Conservation (phyloP, 352 stramenopile species). For the Pythium aristosporum region DNA sequence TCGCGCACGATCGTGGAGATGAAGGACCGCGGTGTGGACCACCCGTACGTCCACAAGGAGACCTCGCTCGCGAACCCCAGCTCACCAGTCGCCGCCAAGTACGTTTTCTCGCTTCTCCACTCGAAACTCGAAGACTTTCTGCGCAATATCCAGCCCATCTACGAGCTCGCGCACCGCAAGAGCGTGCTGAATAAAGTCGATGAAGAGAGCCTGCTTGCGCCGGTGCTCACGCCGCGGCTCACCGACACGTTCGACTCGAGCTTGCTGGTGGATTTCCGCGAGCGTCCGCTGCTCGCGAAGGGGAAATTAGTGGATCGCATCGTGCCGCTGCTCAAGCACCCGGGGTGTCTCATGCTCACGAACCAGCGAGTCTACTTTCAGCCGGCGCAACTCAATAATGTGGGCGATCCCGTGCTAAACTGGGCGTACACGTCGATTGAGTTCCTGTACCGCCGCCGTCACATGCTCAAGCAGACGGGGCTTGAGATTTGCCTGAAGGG, state of each 20-base stretch:
- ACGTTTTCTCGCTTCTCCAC: constrained; percentile 84
- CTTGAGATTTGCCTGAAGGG: constrained; percentile 85
- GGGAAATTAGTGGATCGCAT: constrained; percentile 88
- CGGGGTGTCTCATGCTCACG: constrained; percentile 91
- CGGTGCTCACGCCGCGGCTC: constrained; percentile 67
- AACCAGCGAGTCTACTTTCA: constrained; percentile 90
- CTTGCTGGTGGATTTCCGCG: constrained; percentile 88
- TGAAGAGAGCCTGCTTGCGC: constrained; percentile 73
- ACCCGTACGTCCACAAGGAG: constrained; percentile 74
- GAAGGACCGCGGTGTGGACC: constrained; percentile 83
- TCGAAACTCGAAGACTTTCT: constrained; percentile 84
- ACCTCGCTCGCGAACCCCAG: constrained; percentile 24
- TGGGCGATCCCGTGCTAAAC: constrained; percentile 83
- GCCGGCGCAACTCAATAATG: constrained; percentile 91
- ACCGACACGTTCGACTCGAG: constrained; percentile 87
- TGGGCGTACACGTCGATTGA: constrained; percentile 82
- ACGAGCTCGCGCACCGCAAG: constrained; percentile 60
- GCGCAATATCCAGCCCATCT: constrained; percentile 61
- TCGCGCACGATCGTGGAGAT: constrained; percentile 71
- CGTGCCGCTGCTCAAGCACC: constrained; percentile 89
- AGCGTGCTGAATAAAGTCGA: constrained; percentile 84
- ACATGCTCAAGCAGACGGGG: constrained; percentile 89
- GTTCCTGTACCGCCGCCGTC: constrained; percentile 83
- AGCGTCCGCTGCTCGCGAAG: constrained; percentile 69
- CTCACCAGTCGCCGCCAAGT: constrained; percentile 41